Evolutionary conservation across 306 rosid genomes (phyloP).

Genomic region (Lotus japonicus): DNA sequence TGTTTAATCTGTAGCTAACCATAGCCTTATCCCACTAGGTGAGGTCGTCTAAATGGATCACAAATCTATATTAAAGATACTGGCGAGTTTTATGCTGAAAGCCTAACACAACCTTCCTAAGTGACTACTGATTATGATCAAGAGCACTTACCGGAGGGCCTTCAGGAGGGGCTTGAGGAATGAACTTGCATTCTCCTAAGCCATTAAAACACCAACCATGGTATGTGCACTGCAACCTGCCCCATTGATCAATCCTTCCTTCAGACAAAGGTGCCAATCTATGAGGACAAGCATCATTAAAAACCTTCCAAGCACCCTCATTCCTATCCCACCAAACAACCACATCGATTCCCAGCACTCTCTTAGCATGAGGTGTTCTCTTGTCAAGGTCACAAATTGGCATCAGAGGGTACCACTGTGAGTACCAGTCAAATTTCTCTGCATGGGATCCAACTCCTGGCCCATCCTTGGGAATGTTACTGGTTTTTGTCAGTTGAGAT

Average conservation of each 20-base stretch:
- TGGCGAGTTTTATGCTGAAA: too few relatives aligned
- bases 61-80: too few relatives aligned
- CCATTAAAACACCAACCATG: conserved; percentile 98
- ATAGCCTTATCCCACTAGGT: too few relatives aligned
- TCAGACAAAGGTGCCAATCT: conserved; percentile 90
- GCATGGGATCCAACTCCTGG: conserved; percentile 14
- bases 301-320: conserved; percentile 77
- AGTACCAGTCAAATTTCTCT: conserved; percentile 72
- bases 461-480: conserved; percentile 27
- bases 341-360: conserved; percentile 74
- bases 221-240: conserved; percentile 84
- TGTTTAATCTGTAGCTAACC: too few relatives aligned
- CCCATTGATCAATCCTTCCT: conserved; percentile 92
- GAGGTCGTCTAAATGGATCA: too few relatives aligned
- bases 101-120: too few relatives aligned
- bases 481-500: conserved; percentile 39
- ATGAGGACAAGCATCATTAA: conserved; percentile 87
- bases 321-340: conserved; percentile 96
- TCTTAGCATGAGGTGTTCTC: conserved; percentile 72
- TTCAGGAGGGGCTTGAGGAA: conserved; percentile 79
- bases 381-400: conserved; percentile 80
- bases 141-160: conserved; percentile 68
- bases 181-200: conserved; percentile 73
- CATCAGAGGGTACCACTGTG: conserved; percentile 90
- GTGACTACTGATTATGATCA: neutral